These are phyloP conservation scores for Ceratocystis albifundus DNA, from an alignment of 2,329 filamentous ascomycete species.

Conservation along the genomic window DNA sequence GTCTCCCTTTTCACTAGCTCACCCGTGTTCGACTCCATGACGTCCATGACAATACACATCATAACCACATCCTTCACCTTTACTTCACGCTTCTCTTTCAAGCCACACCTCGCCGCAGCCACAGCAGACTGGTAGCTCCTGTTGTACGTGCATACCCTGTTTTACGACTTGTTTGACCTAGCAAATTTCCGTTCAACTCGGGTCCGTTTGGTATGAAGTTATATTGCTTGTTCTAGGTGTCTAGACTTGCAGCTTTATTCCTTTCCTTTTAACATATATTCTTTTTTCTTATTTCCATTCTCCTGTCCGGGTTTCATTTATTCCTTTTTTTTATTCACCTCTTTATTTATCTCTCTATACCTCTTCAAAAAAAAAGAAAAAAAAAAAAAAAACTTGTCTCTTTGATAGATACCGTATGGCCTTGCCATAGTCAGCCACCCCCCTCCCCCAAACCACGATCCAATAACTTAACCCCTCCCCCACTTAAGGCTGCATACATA, in stretches of 20 bases:
- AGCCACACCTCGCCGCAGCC: not conserved
- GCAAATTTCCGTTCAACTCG: not conserved
- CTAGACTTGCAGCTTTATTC: not conserved
- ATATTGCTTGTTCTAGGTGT: not conserved
- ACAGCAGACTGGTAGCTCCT: not conserved
- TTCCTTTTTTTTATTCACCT: not conserved
- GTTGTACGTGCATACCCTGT: not conserved
- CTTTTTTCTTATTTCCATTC: not conserved
- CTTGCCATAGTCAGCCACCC: not conserved
- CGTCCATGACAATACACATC: not conserved
- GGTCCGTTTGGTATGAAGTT: not conserved
- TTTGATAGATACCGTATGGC: not conserved
- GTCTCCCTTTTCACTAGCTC: not conserved
- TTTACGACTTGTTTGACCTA: not conserved
- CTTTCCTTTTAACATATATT: not conserved
- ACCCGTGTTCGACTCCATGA: not conserved
- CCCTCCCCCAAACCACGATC: not conserved
- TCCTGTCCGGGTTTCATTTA: not conserved
- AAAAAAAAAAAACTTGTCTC: not conserved
- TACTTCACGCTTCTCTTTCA: not conserved
- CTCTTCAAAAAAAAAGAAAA: too few relatives aligned
- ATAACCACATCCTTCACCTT: not conserved
- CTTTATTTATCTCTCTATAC: not conserved
- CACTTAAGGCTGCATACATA: constrained; percentile 5
- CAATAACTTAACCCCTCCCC: not conserved